Evolutionary conservation across 371 early-diverging fungal genomes (phyloP), one percentile per base, ranked within the genome.

Genomic region (Syncephalastrum sp.): DNA sequence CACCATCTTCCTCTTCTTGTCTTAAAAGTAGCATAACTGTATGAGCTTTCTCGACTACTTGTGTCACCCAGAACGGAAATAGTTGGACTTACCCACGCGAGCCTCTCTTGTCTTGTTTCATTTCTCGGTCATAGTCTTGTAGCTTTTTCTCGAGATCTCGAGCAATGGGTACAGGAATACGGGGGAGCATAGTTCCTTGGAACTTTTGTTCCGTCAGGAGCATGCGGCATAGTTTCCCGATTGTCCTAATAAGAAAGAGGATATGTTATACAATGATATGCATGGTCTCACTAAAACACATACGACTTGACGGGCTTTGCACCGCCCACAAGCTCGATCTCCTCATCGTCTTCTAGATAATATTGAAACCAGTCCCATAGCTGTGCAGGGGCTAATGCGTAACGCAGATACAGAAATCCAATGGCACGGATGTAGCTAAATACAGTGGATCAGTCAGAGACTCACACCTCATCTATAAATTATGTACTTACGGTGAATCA

Each of bases 321-420:
- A 4, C 91, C 91, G 45, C 83, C 75, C 14, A 85, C 81, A 2
- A 91, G 64, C 8, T 77, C 73, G 16, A 94, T 70, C 55, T 88
- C 87, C 60, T 90, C 88, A 21, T 86, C 89, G 60, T 92, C 92
- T 42, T 91, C 92, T 5, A 94, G 68, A 54, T 88, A 92, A 3
- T 82, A 81, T 42, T 83, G 87, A 42, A 86, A 84, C 95, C 95
- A 94, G 54, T 85, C 89, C 91, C 91, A 92, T 13, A 92, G 68
- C 54, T 89, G 72, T 25, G 81, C 82, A 3, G 93, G 92, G 50
- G 89, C 86, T 68, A 89, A 86, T 3, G 90, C 92, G 68, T 90
- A 94, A 45, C 95, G 86, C 57, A 94, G 64, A 63, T 94, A 94
- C 42, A 94, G 65, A 55, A 93, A 89, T 5, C 92, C 95, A 42